Conservation (phyloP, 106 monocot genomes). For the Dioscorea zingiberensis region DNA sequence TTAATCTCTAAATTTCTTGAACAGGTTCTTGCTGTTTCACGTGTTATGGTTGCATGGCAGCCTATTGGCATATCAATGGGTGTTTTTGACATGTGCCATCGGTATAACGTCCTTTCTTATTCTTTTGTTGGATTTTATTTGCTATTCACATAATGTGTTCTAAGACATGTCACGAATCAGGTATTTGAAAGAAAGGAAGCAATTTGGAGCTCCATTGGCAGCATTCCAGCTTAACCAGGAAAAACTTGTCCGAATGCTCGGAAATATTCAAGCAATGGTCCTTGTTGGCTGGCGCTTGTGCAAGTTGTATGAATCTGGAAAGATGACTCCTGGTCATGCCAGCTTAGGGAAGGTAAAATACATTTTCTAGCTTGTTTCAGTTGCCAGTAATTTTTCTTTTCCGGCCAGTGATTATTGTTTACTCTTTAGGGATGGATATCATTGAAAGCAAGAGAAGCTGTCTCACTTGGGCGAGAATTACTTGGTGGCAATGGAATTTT, state of each 20-base stretch:
- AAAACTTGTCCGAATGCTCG: slow-evolving; percentile 86
- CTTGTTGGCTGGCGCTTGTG: slow-evolving; percentile 96
- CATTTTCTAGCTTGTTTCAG: not conserved
- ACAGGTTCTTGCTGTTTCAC: slow-evolving; percentile 87
- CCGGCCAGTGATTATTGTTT: too few relatives aligned
- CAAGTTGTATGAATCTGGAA: slow-evolving; percentile 91
- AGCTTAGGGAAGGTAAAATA: slow-evolving; percentile 79
- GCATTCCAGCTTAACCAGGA: slow-evolving; percentile 93
- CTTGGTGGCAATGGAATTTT: slow-evolving; percentile 95
- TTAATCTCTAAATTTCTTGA: not conserved
- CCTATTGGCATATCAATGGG: slow-evolving; percentile 95
- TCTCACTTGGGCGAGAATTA: slow-evolving; percentile 83
- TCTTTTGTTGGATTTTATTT: not conserved
- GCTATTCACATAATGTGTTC: not conserved
- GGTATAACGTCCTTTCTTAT: slow-evolving; percentile 27
- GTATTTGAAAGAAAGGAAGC: slow-evolving; percentile 91
- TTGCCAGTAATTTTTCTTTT: not conserved
- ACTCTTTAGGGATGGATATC: slow-evolving; percentile 75
- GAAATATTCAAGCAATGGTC: slow-evolving; percentile 94
- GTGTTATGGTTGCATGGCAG: slow-evolving; percentile 94
- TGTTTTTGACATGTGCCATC: slow-evolving; percentile 81
- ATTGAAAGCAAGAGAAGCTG: slow-evolving; percentile 67
- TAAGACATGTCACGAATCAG: slow-evolving; percentile 21
- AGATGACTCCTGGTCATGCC: slow-evolving; percentile 92
- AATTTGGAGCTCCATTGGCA: slow-evolving; percentile 86